Base-by-base conservation (phyloP, 2,329 filamentous ascomycete species). In the Epichloe brachyelytri region DNA sequence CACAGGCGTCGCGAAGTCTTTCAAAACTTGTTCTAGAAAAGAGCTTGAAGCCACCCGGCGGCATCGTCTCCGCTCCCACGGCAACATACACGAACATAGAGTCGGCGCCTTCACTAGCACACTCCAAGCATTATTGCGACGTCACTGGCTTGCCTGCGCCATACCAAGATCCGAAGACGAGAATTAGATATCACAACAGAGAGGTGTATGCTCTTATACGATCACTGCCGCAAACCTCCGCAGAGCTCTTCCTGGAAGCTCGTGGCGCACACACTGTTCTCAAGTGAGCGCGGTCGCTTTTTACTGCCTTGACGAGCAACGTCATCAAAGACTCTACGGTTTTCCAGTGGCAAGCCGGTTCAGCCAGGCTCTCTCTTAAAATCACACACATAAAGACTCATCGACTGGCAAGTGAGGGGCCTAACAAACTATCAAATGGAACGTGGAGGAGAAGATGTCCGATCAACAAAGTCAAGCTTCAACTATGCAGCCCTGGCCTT, bases 1-100 rank as follows among this genome's bases (percentile, higher is more conserved):
- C 88, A n/a, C 88, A 95, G 68, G 89, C 89, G 19, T 88, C 88
- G 46, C 84, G 87, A 59, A 93, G 84, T 64, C 71, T 95, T 56
- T 93, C 87, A 41, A 90, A 89, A 56, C 77, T 95, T 48, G 91
- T 95, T 2, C 72, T 96, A 47, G 88, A 95, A 68, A 93, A 88
- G 76, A 91, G 81, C 58, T 73, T 83, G 52, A 72, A 72, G 62
- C 55, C 56, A 1, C 53, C 59, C 7, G 60, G 58, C 12, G 67
- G 64, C 38, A 51, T 56, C 19, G 58, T 52, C 12, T 56, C 59
- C 5, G 85, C 83, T 0, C 87, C 86, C 0, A 79, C 77, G 34
- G 86, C 86, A 34, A 96, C 93, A 1, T 98, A 97, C 67, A 95
- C 88, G 6, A 97, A 96, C 64, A 94, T 98, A 56, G 93, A 97